A percentile compares a stretch with the other conserved stretches of the same genome.
These are phyloP conservation scores for Chimonanthus salicifolius DNA, from an alignment of 164 flowering plant genomes.

Conservation along the genomic window DNA sequence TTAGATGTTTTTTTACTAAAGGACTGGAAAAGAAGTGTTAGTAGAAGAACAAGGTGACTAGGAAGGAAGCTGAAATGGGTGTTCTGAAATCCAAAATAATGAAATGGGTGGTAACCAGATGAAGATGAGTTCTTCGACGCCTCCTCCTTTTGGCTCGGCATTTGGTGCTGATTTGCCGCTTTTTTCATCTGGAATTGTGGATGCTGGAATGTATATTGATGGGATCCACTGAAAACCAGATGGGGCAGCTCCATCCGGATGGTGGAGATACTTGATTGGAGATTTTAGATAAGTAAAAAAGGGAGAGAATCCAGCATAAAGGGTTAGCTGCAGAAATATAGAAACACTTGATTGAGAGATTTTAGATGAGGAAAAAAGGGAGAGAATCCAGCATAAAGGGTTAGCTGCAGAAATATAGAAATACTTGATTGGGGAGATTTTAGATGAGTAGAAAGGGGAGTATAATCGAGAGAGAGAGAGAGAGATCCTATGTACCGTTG, in stretches of 20 bases:
- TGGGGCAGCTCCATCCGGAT: slow-evolving; percentile 13
- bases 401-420: no score
- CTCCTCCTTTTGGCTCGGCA: slow-evolving; percentile 7
- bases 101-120: not conserved
- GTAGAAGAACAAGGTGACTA: not conserved
- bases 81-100: not conserved
- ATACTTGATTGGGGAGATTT: not conserved
- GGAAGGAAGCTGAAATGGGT: not conserved
- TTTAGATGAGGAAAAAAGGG: not conserved
- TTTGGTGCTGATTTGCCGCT: not conserved
- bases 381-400: not conserved
- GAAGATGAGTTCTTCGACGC: not conserved
- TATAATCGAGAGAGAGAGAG: not conserved
- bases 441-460: not conserved
- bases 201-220: slow-evolving; percentile 9
- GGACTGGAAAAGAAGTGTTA: not conserved
- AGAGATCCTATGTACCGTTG: not conserved
- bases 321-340: no score
- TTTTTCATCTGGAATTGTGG: not conserved
- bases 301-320: not conserved
- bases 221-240: not conserved
- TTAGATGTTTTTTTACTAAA: not conserved
- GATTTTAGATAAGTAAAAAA: not conserved
- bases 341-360: not conserved
- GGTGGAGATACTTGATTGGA: not conserved